Evolutionary conservation across 495 filamentous ascomycete species (phyloP), one percentile per base, ranked within the genome.

Genomic region (Aspergillus affinis): DNA sequence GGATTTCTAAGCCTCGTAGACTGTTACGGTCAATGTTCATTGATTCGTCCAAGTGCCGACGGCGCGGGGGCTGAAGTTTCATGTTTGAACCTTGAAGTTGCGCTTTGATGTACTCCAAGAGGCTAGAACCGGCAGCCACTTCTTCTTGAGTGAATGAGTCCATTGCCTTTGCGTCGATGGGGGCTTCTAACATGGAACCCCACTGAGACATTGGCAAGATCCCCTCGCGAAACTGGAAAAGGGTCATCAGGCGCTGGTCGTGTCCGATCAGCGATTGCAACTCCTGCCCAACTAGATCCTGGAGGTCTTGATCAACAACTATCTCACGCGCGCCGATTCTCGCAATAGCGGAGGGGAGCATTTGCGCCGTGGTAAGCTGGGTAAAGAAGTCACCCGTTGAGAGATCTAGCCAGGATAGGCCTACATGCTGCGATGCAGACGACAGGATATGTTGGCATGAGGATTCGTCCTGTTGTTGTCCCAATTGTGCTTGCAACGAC

Each of bases 381-480:
- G 91, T 96, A 66, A 85, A 94, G 71, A 97, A 97, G 66, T 90
- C 87, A 2, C 94, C 95, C 6, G 94, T 99, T 29, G 93, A 96
- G 9, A 98, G 75, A 73, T 99, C 94, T 41, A 97, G 72, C 94
- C 94, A 99, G 23, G 95, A 90, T 45, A 99, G 74, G 10, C 95
- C 95, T 60, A 95, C 80, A 61, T 66, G 72, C 54, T 75, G 73
- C 44, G 76, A 72, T 10, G 74, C 58, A 29, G 76, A 73, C 17
- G 74, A 67, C 60, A 78, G 54, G 21, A 78, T 48, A 61, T 78
- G 75, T 29, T 74, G 69, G 36, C 70, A 62, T 0, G 71, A 65
- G 1, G 67, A 60, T 27, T 27, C 27, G 36, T 65, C 64, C 29
- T 64, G 64, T 13, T 71, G 59, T 2, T 61, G 53, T 12, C 63